These are phyloP conservation scores for Claviceps maximensis DNA, from an alignment of 2,329 filamentous ascomycete genomes.

Conservation along the genomic window DNA sequence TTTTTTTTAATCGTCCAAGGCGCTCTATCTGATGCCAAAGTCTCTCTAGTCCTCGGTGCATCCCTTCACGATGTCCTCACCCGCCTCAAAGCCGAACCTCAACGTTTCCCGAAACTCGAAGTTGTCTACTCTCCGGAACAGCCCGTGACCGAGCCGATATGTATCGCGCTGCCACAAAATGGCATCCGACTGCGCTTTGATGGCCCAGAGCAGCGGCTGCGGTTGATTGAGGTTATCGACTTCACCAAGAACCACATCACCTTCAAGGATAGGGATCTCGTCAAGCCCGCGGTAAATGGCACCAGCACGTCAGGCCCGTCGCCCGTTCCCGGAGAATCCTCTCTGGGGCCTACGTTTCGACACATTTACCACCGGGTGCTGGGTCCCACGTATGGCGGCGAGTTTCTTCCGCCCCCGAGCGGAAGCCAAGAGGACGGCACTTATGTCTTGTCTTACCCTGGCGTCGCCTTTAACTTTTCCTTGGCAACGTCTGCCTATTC, in stretches of 20 bases:
- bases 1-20: not conserved
- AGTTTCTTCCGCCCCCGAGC: constrained; percentile 60
- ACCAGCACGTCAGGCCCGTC: constrained; percentile 20
- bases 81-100: constrained; percentile 75
- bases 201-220: constrained; percentile 78
- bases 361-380: constrained; percentile 91
- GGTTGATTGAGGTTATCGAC: constrained; percentile 81
- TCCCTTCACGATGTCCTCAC: constrained; percentile 84
- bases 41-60: constrained; percentile 59
- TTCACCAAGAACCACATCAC: constrained; percentile 74
- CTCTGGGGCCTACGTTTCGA: constrained; percentile 59
- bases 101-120: constrained; percentile 70
- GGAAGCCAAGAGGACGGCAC: constrained; percentile 45
- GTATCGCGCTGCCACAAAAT: constrained; percentile 67
- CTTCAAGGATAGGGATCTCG: constrained; percentile 67
- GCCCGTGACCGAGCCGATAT: constrained; percentile 63
- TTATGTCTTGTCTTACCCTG: constrained; percentile 89
- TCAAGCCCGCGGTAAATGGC: constrained; percentile 42
- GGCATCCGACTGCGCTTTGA: constrained; percentile 87
- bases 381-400: constrained; percentile 84
- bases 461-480: constrained; percentile 84
- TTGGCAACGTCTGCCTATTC: constrained; percentile 64
- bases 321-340: constrained; percentile 19
- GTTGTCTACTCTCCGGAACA: constrained; percentile 63
- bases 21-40: not conserved